Percentiles rank a stretch among this genome's conserved stretches.
These are phyloP conservation scores for Trebouxiophyceae sp. DNA, from an alignment of 163 green algal genomes.

Conservation along the genomic window DNA sequence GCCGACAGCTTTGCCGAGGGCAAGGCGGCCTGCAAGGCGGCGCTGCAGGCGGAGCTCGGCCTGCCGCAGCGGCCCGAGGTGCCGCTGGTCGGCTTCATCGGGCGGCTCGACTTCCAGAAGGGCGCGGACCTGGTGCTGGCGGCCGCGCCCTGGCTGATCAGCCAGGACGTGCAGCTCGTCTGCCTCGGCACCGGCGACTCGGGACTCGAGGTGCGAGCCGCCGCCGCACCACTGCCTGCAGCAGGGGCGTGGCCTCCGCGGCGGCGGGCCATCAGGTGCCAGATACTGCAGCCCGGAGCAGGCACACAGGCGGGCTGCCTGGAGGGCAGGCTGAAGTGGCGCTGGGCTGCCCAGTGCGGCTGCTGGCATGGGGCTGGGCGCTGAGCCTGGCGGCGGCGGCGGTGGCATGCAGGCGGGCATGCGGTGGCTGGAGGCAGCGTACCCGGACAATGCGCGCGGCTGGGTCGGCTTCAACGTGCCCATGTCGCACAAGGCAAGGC, in stretches of 20 bases:
- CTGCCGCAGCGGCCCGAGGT: constrained; percentile 49
- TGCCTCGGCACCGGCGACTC: constrained; percentile 66
- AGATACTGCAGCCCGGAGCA: no score
- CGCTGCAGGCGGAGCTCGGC: constrained; percentile 69
- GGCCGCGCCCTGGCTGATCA: constrained; percentile 47
- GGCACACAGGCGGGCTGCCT: no score
- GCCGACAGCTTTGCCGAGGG: constrained; percentile 45
- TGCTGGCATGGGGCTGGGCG: no score
- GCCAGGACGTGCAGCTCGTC: constrained; percentile 59
- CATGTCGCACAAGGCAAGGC: constrained; percentile 44
- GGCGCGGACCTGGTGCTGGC: constrained; percentile 71
- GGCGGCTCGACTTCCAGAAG: constrained; percentile 77
- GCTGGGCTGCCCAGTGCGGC: no score
- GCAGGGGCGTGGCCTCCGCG: no score
- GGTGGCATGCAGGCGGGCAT: constrained; percentile 44
- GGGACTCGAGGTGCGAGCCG: constrained; percentile 51
- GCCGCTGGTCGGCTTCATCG: constrained; percentile 78
- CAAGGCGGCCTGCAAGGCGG: constrained; percentile 72
- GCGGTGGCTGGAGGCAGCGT: constrained; percentile 59
- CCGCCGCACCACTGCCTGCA: neutral
- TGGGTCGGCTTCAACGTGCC: constrained; percentile 83
- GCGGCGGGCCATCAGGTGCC: no score
- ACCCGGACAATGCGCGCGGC: constrained; percentile 50
- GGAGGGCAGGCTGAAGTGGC: no score
- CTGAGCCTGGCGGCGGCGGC: neutral